Base-by-base conservation (phyloP, 257 asterid species). In the Lycium barbarum region DNA sequence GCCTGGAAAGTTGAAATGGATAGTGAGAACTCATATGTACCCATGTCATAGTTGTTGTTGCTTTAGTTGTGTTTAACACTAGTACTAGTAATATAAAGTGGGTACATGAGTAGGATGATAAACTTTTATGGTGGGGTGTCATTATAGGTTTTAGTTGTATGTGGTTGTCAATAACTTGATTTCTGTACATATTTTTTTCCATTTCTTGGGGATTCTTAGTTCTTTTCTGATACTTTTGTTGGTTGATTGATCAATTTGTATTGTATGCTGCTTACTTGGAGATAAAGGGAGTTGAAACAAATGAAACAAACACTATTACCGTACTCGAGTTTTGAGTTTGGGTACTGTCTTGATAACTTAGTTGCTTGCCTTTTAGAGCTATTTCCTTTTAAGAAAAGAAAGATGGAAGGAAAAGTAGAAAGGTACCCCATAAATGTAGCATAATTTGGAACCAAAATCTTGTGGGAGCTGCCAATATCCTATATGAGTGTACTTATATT, bases 21-120 rank as follows among this genome's bases (percentile, higher is more conserved):
- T 61, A 61, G 6, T 20, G 67, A 61, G 67, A 9, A 61, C 7
- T 61, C 67, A 61, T 61, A 26, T 26, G 33, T 26, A 26, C 1
- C 33, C 33, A 26, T 26, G 33, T 26, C 33, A 26, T 26, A 26
- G 33, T n/a, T 11, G 15, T 72, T 72, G 58, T n/a, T 45, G 9
- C 5, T 45, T 18, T 45, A 18, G n/a, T 26, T 65, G 71, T 65
- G 68, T 9, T 62, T 61, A 61, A n/a, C n/a, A 62, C 68, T 26
- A 26, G 33, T 26, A 26, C 33, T 26, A 26, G 33, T 62, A 62
- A 3, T 62, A 62, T 62, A 22, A 62, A 20, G 36, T 9, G 67
- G 68, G 36, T 62, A 62, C n/a, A 71, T 71, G 79, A 35, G 33
- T 9, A n/a, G n/a, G n/a, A n/a, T n/a, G 54, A 38, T 68, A 65